Conservation (phyloP, 805 yeast species). For the Yarrowia sp. region DNA sequence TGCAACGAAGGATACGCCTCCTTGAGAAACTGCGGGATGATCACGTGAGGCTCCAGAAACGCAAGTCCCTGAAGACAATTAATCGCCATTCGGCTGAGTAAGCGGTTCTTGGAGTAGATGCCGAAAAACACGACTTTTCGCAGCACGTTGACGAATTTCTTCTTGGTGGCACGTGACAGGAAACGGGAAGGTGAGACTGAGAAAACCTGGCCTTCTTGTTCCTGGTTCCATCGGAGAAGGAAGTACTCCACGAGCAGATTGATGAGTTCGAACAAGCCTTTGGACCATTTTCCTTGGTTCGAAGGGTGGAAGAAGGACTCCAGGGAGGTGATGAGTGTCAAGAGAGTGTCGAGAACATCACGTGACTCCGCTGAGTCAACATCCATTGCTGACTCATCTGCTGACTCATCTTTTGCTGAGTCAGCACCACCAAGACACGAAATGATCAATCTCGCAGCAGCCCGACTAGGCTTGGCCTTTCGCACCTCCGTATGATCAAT, state of each 20-base stretch:
- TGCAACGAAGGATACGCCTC: slow-evolving; percentile 63
- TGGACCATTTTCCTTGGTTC: slow-evolving; percentile 85
- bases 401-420: slow-evolving; percentile 35
- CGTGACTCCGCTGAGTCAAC: slow-evolving; percentile 12
- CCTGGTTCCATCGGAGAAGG: slow-evolving; percentile 40
- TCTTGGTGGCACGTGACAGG: slow-evolving; percentile 35
- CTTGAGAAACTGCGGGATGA: slow-evolving; percentile 40
- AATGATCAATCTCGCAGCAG: slow-evolving; percentile 54
- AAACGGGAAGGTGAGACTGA: slow-evolving; percentile 34
- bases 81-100: slow-evolving; percentile 57
- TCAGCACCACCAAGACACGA: slow-evolving; percentile 58
- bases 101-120: slow-evolving; percentile 68
- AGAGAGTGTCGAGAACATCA: slow-evolving; percentile 51
- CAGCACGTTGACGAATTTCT: slow-evolving; percentile 51
- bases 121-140: slow-evolving; percentile 62
- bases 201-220: slow-evolving; percentile 36
- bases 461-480: slow-evolving; percentile 36
- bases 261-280: slow-evolving; percentile 63
- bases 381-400: background rate
- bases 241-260: slow-evolving; percentile 49
- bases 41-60: slow-evolving; percentile 52
- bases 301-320: slow-evolving; percentile 90
- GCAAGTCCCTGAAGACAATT: slow-evolving; percentile 62
- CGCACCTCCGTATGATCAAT: slow-evolving; percentile 4
- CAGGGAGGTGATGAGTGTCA: slow-evolving; percentile 61